Conservation (phyloP, 768 basidiomycete genomes). For the Tricholoma bakamatsutake region DNA sequence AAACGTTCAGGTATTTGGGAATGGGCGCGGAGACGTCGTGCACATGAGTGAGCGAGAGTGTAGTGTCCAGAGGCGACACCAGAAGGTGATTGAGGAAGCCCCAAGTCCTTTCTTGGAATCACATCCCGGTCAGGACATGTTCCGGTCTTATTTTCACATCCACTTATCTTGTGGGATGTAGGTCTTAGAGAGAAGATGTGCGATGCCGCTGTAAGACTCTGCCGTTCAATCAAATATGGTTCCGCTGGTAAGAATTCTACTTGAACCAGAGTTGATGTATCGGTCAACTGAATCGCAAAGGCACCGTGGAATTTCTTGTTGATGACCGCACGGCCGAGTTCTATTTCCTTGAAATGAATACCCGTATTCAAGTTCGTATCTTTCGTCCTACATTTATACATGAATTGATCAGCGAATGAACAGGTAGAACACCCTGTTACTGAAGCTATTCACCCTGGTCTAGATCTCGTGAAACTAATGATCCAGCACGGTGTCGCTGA, state of each 20-base stretch:
- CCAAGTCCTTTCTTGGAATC: conserved; percentile 51
- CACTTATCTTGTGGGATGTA: conserved; percentile 10
- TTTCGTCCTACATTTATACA: background rate
- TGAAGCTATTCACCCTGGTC: conserved; percentile 44
- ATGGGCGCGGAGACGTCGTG: conserved; percentile 51
- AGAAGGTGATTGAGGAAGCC: conserved; percentile 70
- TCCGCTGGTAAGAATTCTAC: conserved; percentile 42
- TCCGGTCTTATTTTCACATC: background rate
- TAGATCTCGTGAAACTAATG: conserved; percentile 65
- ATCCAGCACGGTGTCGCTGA: conserved; percentile 48
- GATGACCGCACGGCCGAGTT: conserved; percentile 46
- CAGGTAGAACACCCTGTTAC: conserved; percentile 68
- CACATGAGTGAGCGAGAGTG: conserved; percentile 71
- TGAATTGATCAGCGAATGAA: conserved; percentile 1
- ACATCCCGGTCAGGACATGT: conserved; percentile 33
- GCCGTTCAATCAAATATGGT: conserved; percentile 43
- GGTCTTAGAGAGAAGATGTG: conserved; percentile 44
- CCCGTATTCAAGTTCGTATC: conserved; percentile 45
- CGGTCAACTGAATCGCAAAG: conserved; percentile 22
- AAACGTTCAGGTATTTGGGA: conserved; percentile 52
- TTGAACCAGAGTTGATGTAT: background rate
- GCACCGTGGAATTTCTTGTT: conserved; percentile 65
- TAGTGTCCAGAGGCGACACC: conserved; percentile 61
- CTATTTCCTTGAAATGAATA: conserved; percentile 73
- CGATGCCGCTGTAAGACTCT: conserved; percentile 46